phyloP scores from a whole-genome alignment of 2,329 filamentous ascomycete species.

The Alternaria tenuissima region DNA sequence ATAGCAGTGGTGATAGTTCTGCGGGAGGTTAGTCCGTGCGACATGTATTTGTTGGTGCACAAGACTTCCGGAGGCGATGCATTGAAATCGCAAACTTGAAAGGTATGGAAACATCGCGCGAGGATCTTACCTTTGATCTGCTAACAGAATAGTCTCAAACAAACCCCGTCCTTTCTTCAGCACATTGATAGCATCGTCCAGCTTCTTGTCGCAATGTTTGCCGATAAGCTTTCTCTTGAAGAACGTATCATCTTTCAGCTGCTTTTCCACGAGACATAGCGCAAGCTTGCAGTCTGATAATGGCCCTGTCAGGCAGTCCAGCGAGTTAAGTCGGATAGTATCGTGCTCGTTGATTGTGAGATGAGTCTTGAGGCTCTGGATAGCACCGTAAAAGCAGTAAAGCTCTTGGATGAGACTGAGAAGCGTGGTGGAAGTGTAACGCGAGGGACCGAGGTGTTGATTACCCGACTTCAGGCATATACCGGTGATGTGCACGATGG shows the following conservation, averaged over 20 bases:
- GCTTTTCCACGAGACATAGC: background rate
- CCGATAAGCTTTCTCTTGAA: background rate
- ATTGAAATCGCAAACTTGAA: background rate
- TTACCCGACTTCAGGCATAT: background rate
- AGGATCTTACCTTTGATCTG: background rate
- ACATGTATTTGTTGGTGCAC: background rate
- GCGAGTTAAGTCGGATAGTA: background rate
- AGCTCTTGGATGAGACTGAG: background rate
- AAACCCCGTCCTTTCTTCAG: background rate
- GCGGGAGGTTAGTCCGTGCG: fast-evolving
- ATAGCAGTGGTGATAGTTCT: background rate
- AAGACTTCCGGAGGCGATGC: background rate
- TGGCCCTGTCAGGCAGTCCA: background rate
- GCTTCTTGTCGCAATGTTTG: background rate
- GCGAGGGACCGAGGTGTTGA: background rate
- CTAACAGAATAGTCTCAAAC: background rate
- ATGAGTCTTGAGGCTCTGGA: background rate
- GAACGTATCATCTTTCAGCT: background rate
- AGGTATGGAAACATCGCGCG: background rate
- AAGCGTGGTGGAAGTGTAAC: background rate
- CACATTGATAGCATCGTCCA: background rate
- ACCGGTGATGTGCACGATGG: background rate
- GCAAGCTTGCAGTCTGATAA: background rate
- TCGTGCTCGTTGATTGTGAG: background rate
- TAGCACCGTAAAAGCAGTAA: background rate